Evolutionary conservation across 371 early-diverging fungal genomes (phyloP).

Genomic region (Mucor indicus): DNA sequence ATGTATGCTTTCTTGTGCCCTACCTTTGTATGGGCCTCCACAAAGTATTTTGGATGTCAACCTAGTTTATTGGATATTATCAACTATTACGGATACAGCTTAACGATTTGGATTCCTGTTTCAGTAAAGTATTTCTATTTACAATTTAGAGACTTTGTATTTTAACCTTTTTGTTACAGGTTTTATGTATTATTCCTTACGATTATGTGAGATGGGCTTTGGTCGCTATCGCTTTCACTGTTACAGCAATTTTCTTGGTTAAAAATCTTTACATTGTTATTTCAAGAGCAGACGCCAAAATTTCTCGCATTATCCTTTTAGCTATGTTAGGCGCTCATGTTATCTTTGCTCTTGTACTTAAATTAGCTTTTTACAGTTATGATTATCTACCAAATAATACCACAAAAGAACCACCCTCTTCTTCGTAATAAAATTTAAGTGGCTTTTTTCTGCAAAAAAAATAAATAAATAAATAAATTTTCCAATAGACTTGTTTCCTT

Average conservation of each 20-base stretch:
- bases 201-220: conserved; percentile 67
- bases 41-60: conserved; percentile 82
- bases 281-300: conserved; percentile 59
- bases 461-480: too few species aligned
- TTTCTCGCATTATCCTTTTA: conserved; percentile 64
- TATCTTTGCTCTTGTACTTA: conserved; percentile 73
- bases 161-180: conserved; percentile 26
- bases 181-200: conserved; percentile 67
- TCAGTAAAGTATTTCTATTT: conserved; percentile 55
- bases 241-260: conserved; percentile 40
- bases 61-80: conserved; percentile 80
- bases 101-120: conserved; percentile 90
- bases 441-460: background rate
- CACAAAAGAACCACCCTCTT: background rate
- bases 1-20: conserved; percentile 75
- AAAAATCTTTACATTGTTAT: conserved; percentile 67
- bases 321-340: conserved; percentile 68
- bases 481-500: background rate
- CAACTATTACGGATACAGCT: conserved; percentile 88
- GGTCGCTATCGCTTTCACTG: conserved; percentile 55
- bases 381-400: conserved; percentile 7
- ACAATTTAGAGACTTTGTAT: background rate
- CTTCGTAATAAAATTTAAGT: background rate
- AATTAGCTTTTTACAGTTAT: conserved; percentile 76
- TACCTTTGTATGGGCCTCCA: conserved; percentile 72